Evolutionary conservation across 2,329 filamentous ascomycete species (phyloP).

Genomic region (Penicillium vulpinum): DNA sequence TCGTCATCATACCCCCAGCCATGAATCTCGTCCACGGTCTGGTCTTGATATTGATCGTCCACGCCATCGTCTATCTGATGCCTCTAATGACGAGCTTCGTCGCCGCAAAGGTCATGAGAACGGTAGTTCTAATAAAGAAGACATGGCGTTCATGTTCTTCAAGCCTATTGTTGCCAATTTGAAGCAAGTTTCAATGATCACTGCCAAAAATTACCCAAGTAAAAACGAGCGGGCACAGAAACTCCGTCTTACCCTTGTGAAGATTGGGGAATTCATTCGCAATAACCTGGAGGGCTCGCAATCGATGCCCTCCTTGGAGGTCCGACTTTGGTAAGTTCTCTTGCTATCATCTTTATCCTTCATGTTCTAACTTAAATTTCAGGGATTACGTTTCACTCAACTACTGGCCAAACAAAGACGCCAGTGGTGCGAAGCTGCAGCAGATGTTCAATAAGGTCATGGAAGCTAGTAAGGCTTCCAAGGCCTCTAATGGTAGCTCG

Average conservation of each 20-base stretch:
- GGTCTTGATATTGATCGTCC: conserved; percentile 35
- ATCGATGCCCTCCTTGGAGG: conserved; percentile 43
- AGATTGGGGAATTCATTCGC: conserved; percentile 50
- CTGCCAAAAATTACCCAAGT: conserved; percentile 47
- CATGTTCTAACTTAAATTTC: conserved; percentile 25
- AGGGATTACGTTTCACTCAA: conserved; percentile 48
- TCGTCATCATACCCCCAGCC: conserved; percentile 44
- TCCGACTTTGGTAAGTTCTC: conserved; percentile 46
- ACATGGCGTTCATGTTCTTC: conserved; percentile 48
- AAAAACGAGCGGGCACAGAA: conserved; percentile 46
- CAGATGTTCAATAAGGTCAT: conserved; percentile 42
- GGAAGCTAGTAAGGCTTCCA: conserved; percentile 31
- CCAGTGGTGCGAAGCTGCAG: conserved; percentile 37
- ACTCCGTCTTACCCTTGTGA: conserved; percentile 45
- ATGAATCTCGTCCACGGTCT: conserved; percentile 41
- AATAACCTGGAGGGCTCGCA: conserved; percentile 41
- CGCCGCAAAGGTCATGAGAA: conserved; percentile 42
- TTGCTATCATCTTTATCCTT: neutral
- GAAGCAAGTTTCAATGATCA: conserved; percentile 46
- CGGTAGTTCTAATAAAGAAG: conserved; percentile 35
- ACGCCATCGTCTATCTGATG: conserved; percentile 37
- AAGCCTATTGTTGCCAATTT: conserved; percentile 48
- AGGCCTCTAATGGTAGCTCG: conserved; percentile 31
- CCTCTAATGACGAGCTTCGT: conserved; percentile 36
- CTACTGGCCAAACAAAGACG: conserved; percentile 51